Evolutionary conservation across 306 rosid genomes (phyloP).

Genomic region (Biancaea sappan): DNA sequence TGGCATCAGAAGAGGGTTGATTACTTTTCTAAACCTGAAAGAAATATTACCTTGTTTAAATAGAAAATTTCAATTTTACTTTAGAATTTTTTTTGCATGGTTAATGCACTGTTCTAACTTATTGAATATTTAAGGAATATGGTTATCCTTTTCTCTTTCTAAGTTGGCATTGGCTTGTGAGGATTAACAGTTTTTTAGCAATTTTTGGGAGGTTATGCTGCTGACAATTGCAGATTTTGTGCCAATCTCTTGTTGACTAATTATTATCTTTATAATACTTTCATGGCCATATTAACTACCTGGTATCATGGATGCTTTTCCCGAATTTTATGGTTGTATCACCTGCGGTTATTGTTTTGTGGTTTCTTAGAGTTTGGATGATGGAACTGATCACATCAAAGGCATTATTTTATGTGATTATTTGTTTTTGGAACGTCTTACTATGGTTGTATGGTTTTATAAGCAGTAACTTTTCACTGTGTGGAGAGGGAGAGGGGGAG

Average conservation of each 20-base stretch:
- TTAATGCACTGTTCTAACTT: background rate
- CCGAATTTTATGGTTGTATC: background rate
- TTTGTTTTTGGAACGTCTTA: background rate
- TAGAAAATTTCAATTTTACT: background rate
- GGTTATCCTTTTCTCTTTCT: background rate
- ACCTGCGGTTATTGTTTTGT: slow-evolving; percentile 28
- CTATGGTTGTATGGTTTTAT: background rate
- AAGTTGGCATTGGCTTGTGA: background rate
- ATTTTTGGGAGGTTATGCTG: background rate
- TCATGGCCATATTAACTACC: background rate
- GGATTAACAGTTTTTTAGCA: background rate
- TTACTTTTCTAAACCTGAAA: background rate
- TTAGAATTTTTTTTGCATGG: background rate
- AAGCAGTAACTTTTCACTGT: background rate
- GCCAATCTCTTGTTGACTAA: background rate
- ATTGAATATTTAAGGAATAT: background rate
- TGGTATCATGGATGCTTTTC: background rate
- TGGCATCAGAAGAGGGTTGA: background rate
- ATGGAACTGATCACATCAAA: slow-evolving; percentile 20
- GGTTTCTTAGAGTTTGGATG: slow-evolving; percentile 25
- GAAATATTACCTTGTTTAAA: background rate
- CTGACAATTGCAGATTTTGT: background rate
- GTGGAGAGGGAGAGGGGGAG: too few species aligned
- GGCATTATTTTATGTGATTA: slow-evolving; percentile 20
- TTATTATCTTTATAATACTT: background rate